Conservation (phyloP, 208 protist species). For the Zelonia costaricensis region DNA sequence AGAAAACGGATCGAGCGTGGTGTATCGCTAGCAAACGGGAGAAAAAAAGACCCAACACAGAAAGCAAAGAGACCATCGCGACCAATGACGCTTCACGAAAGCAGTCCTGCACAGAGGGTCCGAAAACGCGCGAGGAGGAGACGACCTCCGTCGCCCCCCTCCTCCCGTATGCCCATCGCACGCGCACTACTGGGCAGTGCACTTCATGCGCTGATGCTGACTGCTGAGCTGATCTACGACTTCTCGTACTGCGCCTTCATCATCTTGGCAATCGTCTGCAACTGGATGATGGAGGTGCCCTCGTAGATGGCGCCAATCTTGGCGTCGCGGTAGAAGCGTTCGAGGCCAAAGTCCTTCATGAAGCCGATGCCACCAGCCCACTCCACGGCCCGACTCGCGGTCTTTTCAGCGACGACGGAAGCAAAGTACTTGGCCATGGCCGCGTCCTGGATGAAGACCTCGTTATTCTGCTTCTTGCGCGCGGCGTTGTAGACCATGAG, state of each 20-base stretch:
- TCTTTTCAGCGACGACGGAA: constrained; percentile 85
- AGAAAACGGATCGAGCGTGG: too few relatives aligned
- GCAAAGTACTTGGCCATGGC: constrained; percentile 96
- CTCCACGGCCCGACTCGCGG: constrained; percentile 88
- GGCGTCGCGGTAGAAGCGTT: constrained; percentile 96
- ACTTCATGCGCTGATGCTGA: constrained; percentile 18
- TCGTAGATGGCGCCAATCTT: constrained; percentile 94
- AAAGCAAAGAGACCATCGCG: too few relatives aligned
- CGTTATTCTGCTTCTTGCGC: constrained; percentile 82
- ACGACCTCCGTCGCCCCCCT: too few relatives aligned
- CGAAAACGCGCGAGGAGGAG: too few relatives aligned
- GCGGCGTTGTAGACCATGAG: constrained; percentile 94
- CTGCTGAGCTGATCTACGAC: constrained; percentile 8
- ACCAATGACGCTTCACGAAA: too few relatives aligned
- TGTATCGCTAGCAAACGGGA: too few relatives aligned
- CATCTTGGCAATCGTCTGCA: constrained; percentile 94
- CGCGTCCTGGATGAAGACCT: constrained; percentile 92
- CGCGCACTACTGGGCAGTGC: neutral
- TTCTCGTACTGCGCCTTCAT: constrained; percentile 65
- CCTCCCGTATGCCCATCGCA: too few relatives aligned
- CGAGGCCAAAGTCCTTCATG: constrained; percentile 93
- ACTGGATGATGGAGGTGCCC: constrained; percentile 96
- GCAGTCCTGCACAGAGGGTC: too few relatives aligned
- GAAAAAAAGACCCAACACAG: too few relatives aligned
- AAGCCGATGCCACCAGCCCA: constrained; percentile 96